These are phyloP conservation scores for Codiaeum variegatum DNA, from an alignment of 441 rosid genomes.

Conservation along the genomic window DNA sequence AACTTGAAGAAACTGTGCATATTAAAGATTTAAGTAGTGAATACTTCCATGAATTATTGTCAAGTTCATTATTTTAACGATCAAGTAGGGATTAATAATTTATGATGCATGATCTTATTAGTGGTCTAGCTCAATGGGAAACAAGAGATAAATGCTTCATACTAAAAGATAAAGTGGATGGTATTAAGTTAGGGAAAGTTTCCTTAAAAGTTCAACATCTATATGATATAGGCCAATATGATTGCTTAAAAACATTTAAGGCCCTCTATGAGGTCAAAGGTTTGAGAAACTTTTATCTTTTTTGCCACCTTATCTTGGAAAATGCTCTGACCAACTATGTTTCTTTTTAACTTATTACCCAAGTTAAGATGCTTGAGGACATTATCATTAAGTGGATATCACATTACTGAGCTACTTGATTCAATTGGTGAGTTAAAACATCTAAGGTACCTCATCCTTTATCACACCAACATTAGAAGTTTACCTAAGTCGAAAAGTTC, in stretches of 20 bases:
- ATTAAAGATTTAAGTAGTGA: slow-evolving; percentile 25
- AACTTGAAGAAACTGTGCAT: not conserved
- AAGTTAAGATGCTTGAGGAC: slow-evolving; percentile 21
- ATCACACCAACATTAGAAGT: slow-evolving; percentile 18
- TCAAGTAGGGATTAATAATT: not conserved
- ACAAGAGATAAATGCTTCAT: slow-evolving; percentile 13
- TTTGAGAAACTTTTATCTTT: slow-evolving; percentile 26
- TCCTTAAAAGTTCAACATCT: slow-evolving; percentile 24
- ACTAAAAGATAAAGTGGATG: not conserved
- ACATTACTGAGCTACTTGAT: slow-evolving; percentile 3
- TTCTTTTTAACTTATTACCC: slow-evolving; percentile 8
- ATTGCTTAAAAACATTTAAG: slow-evolving; percentile 17
- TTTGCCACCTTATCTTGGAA: not conserved
- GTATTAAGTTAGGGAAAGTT: not conserved
- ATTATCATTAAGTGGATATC: slow-evolving; percentile 20
- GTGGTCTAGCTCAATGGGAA: slow-evolving; percentile 29
- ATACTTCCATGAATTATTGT: slow-evolving; percentile 24
- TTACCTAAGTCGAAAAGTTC: slow-evolving; percentile 23
- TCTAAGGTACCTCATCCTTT: slow-evolving; percentile 28
- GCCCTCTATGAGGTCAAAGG: slow-evolving; percentile 5
- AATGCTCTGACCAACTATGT: slow-evolving; percentile 1
- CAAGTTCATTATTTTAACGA: not conserved
- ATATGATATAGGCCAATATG: slow-evolving; percentile 4
- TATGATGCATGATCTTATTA: slow-evolving; percentile 31
- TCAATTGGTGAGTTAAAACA: slow-evolving; percentile 30